Evolutionary conservation across 2,329 filamentous ascomycete species (phyloP).

Genomic region (Colletotrichum chrysophilum): DNA sequence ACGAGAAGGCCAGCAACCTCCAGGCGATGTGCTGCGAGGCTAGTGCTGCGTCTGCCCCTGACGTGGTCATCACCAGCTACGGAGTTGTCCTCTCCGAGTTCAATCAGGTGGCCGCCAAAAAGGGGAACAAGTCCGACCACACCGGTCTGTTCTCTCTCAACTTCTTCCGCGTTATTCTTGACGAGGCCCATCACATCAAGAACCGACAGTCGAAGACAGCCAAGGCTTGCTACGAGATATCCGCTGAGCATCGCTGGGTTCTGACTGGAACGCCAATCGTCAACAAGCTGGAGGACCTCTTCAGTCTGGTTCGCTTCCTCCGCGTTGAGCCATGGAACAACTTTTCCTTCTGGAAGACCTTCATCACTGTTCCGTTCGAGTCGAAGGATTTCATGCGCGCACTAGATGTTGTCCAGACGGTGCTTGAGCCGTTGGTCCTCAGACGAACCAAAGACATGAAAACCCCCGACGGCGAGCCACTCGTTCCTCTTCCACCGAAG

Average conservation of each 20-base stretch:
- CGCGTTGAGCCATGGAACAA: constrained; percentile 98
- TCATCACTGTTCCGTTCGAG: constrained; percentile 97
- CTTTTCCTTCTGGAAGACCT: constrained; percentile 99
- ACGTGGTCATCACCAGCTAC: constrained; percentile 94
- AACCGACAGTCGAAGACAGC: constrained; percentile 89
- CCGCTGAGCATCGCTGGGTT: constrained; percentile 87
- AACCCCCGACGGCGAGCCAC: constrained; percentile 76
- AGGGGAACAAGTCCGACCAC: constrained; percentile 68
- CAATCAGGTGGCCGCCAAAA: constrained; percentile 71
- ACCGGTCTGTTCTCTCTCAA: constrained; percentile 87
- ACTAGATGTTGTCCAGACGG: constrained; percentile 95
- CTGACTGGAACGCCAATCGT: constrained; percentile 96
- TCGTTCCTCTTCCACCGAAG: constrained; percentile 84
- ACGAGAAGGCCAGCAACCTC: constrained; percentile 80
- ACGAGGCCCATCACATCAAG: constrained; percentile 96
- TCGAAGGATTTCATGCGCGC: constrained; percentile 93
- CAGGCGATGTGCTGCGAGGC: constrained; percentile 77
- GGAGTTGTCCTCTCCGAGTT: constrained; percentile 92
- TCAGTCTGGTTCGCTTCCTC: constrained; percentile 90
- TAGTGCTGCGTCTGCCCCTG: constrained; percentile 79
- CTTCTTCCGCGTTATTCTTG: constrained; percentile 94
- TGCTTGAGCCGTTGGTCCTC: constrained; percentile 93
- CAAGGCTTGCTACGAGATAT: constrained; percentile 90
- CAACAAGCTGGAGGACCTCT: constrained; percentile 92
- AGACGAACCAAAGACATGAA: constrained; percentile 98